phyloP scores from a whole-genome alignment of 2,329 filamentous ascomycete species.

The Pestalotiopsis sp. region DNA sequence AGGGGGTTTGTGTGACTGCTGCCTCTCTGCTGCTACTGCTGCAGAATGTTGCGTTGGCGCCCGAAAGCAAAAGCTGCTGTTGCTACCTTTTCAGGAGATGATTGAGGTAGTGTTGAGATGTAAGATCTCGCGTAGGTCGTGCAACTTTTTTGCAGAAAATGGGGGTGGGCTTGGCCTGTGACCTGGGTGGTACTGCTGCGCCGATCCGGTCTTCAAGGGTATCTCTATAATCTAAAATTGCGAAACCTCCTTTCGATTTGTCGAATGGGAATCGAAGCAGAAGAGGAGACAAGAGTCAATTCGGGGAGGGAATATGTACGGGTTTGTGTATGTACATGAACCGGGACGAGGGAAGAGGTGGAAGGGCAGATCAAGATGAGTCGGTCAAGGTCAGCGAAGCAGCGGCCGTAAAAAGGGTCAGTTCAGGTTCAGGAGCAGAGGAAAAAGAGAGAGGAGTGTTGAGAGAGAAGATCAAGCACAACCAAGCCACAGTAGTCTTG shows the following conservation, averaged over 20 bases:
- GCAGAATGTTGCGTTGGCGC: conserved; percentile 1
- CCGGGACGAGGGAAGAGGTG: neutral
- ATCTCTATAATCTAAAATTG: neutral
- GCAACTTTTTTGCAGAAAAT: neutral
- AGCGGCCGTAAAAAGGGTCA: neutral
- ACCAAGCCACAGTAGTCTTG: neutral
- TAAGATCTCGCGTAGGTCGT: neutral
- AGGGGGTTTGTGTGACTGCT: neutral
- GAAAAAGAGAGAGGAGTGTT: neutral
- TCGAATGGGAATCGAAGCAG: neutral
- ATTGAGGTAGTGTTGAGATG: neutral
- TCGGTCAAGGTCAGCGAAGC: neutral
- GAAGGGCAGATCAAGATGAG: neutral
- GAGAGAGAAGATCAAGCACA: neutral
- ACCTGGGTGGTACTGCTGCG: neutral
- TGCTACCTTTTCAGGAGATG: conserved; percentile 1
- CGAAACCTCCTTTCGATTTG: neutral
- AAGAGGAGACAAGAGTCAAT: neutral
- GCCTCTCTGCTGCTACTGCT: neutral
- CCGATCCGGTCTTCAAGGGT: neutral
- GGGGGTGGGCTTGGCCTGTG: neutral
- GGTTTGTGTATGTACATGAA: conserved; percentile 2
- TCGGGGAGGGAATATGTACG: neutral
- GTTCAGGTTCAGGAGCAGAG: neutral
- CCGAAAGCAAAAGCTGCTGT: neutral